Conservation (phyloP, 257 asterid species). For the Catharanthus roseus region DNA sequence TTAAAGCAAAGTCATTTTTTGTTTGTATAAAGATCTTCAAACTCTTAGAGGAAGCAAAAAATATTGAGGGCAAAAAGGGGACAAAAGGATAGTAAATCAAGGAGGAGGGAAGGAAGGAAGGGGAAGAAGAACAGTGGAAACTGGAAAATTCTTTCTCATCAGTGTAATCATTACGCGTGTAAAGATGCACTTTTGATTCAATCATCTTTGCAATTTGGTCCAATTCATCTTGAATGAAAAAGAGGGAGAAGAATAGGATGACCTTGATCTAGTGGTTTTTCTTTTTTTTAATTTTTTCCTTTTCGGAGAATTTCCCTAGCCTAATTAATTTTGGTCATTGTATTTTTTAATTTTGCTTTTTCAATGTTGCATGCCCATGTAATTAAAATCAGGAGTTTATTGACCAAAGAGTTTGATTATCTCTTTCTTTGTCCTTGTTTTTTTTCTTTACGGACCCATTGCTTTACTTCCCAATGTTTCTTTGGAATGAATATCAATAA, state of each 20-base stretch:
- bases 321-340: conserved; percentile 19
- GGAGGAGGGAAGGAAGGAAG: conserved; percentile 17
- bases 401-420: conserved; percentile 5
- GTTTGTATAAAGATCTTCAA: conserved; percentile 18
- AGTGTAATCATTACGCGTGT: conserved; percentile 30
- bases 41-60: conserved; percentile 19
- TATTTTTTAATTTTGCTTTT: conserved; percentile 21
- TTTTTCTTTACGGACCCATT: too few relatives aligned
- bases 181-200: conserved; percentile 10
- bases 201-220: conserved; percentile 9
- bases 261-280: conserved; percentile 8
- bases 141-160: conserved; percentile 19
- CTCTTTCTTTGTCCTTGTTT: background rate
- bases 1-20: conserved; percentile 13
- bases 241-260: conserved; percentile 18
- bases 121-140: too few relatives aligned
- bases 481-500: too few relatives aligned
- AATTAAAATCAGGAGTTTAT: conserved; percentile 28
- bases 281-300: conserved; percentile 3
- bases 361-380: conserved; percentile 22
- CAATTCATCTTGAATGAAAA: conserved; percentile 20
- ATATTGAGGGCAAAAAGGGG: conserved; percentile 25
- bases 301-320: background rate
- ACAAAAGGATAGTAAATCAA: conserved; percentile 34
- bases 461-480: too few relatives aligned